Base-by-base conservation (phyloP, 2,329 filamentous ascomycete species). In the Phaeosphaeria sp. region DNA sequence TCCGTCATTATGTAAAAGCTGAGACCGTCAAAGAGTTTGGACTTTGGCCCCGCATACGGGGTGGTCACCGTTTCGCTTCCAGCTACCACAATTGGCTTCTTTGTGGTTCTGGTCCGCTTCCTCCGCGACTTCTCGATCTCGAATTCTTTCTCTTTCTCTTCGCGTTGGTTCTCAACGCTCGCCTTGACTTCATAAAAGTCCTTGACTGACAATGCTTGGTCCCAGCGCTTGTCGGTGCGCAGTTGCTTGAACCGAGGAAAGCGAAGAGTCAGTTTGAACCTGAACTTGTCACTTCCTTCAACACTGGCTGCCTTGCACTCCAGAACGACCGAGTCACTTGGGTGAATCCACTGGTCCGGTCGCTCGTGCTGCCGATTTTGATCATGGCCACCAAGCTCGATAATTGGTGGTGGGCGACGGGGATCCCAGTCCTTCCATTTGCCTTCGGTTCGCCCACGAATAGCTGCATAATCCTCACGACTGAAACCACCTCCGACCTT, bases 401-500 rank as follows among this genome's bases (percentile, higher is more conserved):
- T 89, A 72, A 88, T 92, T 1, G 82, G 87, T 0, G 95, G 94
- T 1, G 93, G 92, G 43, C 86, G 89, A 63, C 87, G 89, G 0
- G 82, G 72, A 74, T 97, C 89, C 92, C 93, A 99, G 30, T 91
- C 86, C 13, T 85, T 84, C 95, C 95, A 99, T 75, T 97, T 97
- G 5, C 91, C 93, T 57, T 97, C 91, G 0, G 94, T 98, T 22
- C 88, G 84, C 69, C 96, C 92, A 5, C 88, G 84, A 46, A 99
- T 89, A 56, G 90, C 87, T 0, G 90, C 88, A 74, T 97, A 98
- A 71, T 99, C 95, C 51, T 91, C 87, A 0, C 87, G 89, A 15
- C 86, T 88, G 74, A 98, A 93, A 0, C 95, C 95, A 52, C 95
- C 95, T n/a, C 95, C 95, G 17, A 99, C 95, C 76, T 95, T 97